Evolutionary conservation across 306 rosid species (phyloP), one percentile per base, ranked within the genome.

Genomic region (Vigna hirtella): DNA sequence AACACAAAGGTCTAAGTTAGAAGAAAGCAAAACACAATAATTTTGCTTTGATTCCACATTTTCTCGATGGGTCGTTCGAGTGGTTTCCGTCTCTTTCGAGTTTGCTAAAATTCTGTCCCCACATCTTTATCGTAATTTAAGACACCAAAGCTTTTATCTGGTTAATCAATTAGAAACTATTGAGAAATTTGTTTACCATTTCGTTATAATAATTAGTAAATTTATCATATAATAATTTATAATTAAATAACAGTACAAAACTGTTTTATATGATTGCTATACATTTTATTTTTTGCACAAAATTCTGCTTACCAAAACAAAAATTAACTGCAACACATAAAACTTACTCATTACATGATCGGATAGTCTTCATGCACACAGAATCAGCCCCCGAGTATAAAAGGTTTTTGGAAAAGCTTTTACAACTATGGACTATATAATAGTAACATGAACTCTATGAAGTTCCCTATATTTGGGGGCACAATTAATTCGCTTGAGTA

Each of bases 401-500:
- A 28, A 73, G 63, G 20, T 65, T 28, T 45, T 51, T 28, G 61
- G 28, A 66, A 81, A 47, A 48, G 38, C 9, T 64, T 48, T 72
- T 71, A 79, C n/a, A 56, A 22, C 66, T 51, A 45, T 26, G 10
- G 50, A 7, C 8, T 36, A 45, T 74, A 18, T 8, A 26, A 26
- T 59, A 34, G 0, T 42, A 9, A 58, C 32, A 71, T 52, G 48
- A 72, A 2, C 49, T 72, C 49, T 51, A 43, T n/a, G 58, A 52
- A 71, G 10, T 63, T 68, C 74, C 79, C 74, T 55, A 13, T 17
- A 52, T 22, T 43, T 24, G 50, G 61, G 76, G 71, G 70, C 75
- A 65, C 26, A 76, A 49, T 64, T 50, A 7, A 70, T 42, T 59
- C 38, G 24, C 8, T 7, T 22, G 2, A 50, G 32, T 22, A 61